Percentiles rank a stretch among this genome's conserved stretches.
Evolutionary conservation across 1,284 basidiomycete genomes (phyloP).

Genomic region (Tilletiaria anomala): DNA sequence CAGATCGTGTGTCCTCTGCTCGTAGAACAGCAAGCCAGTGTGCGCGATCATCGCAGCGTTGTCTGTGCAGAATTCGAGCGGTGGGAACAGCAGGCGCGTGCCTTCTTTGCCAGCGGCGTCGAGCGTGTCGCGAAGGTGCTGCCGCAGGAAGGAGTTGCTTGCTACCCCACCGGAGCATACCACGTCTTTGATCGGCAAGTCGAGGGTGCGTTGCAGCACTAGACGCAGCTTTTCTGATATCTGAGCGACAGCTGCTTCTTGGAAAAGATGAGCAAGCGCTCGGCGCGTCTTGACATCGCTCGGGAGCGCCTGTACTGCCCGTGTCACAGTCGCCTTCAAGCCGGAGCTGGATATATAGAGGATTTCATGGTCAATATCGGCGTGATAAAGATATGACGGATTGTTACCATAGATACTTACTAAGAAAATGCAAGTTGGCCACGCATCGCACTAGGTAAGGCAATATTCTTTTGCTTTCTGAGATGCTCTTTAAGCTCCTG

Average conservation of each 20-base stretch:
- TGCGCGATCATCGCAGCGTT: conserved; percentile 39
- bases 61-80: conserved; percentile 29
- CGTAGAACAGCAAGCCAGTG: conserved; percentile 19
- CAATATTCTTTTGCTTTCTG: not conserved
- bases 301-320: conserved; percentile 7
- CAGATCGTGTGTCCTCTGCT: conserved; percentile 10
- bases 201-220: not conserved
- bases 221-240: not conserved
- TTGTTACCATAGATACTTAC: not conserved
- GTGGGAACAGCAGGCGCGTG: conserved; percentile 23
- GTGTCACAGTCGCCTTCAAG: conserved; percentile 13
- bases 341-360: conserved; percentile 13
- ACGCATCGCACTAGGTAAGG: conserved; percentile 17
- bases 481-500: no score
- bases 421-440: conserved; percentile 14
- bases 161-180: conserved; percentile 37
- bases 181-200: conserved; percentile 11
- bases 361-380: not conserved
- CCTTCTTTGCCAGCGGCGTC: conserved; percentile 9
- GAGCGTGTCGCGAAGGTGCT: conserved; percentile 11
- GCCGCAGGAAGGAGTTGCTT: conserved; percentile 21
- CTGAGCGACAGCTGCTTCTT: not conserved
- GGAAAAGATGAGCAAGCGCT: not conserved
- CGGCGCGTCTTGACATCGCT: not conserved
- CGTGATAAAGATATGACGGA: no score